Evolutionary conservation across 2,329 filamentous ascomycete species (phyloP).

Genomic region (Orbilia blumenaviensis): DNA sequence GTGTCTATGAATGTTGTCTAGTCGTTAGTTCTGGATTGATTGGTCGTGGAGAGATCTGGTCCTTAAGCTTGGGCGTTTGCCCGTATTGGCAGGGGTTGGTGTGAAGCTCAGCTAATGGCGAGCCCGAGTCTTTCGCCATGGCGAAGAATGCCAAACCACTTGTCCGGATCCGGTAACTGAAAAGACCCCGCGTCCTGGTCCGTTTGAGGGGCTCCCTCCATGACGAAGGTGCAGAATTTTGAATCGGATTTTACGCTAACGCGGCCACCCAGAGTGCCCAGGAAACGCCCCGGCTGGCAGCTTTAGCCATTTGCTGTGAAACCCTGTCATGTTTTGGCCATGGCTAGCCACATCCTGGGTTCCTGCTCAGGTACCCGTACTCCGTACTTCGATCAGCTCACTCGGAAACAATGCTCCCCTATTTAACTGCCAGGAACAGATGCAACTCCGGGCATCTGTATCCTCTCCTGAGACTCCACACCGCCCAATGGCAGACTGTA

Average conservation of each 20-base stretch:
- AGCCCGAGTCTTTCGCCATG: constrained; percentile 38
- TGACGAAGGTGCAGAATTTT: constrained; percentile 52
- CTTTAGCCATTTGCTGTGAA: constrained; percentile 52
- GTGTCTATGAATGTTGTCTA: constrained; percentile 22
- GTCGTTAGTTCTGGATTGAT: constrained; percentile 27
- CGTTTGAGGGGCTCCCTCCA: constrained; percentile 46
- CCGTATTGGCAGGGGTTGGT: constrained; percentile 23
- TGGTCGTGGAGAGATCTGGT: constrained; percentile 33
- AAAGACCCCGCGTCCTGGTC: constrained; percentile 39
- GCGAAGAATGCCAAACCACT: constrained; percentile 52
- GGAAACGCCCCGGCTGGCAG: constrained; percentile 33
- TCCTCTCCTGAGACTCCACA: constrained; percentile 45
- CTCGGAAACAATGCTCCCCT: constrained; percentile 43
- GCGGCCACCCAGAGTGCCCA: constrained; percentile 1
- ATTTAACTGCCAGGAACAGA: constrained; percentile 51
- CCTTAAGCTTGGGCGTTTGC: constrained; percentile 35
- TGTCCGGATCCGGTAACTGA: constrained; percentile 34
- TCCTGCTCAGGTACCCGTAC: constrained; percentile 45
- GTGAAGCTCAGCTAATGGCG: constrained; percentile 48
- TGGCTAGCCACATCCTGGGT: constrained; percentile 41
- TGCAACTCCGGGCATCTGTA: constrained; percentile 32
- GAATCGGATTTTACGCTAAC: constrained; percentile 42
- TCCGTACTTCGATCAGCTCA: constrained; percentile 34
- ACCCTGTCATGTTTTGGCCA: constrained; percentile 41
- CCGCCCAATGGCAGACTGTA: constrained; percentile 37